Percentiles rank a stretch among this genome's conserved stretches.
Evolutionary conservation across 495 filamentous ascomycete genomes (phyloP).

Genomic region (Hypomontagnella submonticulosa): DNA sequence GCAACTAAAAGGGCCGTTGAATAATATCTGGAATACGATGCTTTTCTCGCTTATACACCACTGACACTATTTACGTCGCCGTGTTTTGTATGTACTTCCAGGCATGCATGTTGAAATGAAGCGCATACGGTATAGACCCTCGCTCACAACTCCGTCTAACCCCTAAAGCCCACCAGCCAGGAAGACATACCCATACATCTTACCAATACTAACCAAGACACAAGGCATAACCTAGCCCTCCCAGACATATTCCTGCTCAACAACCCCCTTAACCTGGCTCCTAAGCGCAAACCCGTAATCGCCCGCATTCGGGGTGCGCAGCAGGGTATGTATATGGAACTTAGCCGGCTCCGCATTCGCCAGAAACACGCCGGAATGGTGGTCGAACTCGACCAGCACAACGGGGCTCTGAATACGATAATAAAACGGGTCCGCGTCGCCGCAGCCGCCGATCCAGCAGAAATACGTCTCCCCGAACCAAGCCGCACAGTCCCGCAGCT

Average conservation of each 20-base stretch:
- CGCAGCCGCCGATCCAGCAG: constrained; percentile 76
- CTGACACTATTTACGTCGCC: neutral
- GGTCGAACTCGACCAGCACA: constrained; percentile 78
- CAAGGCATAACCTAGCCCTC: constrained; percentile 37
- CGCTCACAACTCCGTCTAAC: neutral
- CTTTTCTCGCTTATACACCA: neutral
- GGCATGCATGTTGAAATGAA: constrained; percentile 24
- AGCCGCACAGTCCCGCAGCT: constrained; percentile 61
- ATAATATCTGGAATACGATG: no score
- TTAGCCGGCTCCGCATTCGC: constrained; percentile 76
- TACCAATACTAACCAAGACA: neutral
- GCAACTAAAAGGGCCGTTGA: no score
- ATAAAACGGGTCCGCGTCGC: constrained; percentile 76
- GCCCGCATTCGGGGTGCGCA: constrained; percentile 76
- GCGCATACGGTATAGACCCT: constrained; percentile 7
- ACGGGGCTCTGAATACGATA: constrained; percentile 80
- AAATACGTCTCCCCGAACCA: constrained; percentile 76
- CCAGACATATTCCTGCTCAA: constrained; percentile 57
- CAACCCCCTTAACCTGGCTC: constrained; percentile 38
- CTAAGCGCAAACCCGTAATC: constrained; percentile 72
- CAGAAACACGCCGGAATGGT: constrained; percentile 82
- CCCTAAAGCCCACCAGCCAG: neutral
- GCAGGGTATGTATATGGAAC: constrained; percentile 79
- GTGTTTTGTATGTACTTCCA: neutral
- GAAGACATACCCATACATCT: neutral